A percentile compares a stretch with the other conserved stretches of the same genome.
Evolutionary conservation across 2,329 filamentous ascomycete genomes (phyloP).

Genomic region (Ramularia endophylla): DNA sequence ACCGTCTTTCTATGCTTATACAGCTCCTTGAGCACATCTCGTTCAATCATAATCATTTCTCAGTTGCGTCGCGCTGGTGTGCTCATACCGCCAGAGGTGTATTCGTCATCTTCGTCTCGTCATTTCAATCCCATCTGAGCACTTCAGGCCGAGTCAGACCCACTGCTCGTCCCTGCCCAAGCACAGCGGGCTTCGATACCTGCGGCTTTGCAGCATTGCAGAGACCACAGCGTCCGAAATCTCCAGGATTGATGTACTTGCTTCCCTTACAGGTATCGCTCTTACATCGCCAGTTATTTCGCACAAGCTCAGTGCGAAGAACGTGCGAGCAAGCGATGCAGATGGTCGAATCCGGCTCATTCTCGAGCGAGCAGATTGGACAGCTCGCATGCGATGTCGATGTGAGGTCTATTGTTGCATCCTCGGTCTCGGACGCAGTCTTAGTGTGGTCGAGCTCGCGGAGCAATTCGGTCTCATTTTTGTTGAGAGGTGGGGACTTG

Average conservation of each 20-base stretch:
- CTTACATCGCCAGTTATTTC: constrained; percentile 59
- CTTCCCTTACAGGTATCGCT: constrained; percentile 51
- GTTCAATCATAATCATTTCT: too few species aligned
- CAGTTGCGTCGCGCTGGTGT: too few species aligned
- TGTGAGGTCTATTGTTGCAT: constrained; percentile 1
- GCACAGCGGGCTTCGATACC: background rate
- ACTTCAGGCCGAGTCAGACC: constrained; percentile 25
- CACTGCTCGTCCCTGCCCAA: constrained; percentile 9
- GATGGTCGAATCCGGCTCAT: constrained; percentile 49
- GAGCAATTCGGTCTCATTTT: constrained; percentile 4
- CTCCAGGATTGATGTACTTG: constrained; percentile 61
- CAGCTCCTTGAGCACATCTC: too few species aligned
- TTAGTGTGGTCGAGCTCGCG: constrained; percentile 6
- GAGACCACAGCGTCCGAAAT: constrained; percentile 63
- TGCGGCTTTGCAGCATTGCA: constrained; percentile 48
- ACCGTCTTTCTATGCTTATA: too few species aligned
- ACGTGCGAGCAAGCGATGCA: constrained; percentile 69
- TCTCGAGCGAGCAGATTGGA: constrained; percentile 63
- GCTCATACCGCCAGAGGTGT: too few species aligned
- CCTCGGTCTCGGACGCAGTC: constrained; percentile 6
- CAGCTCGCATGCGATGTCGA: constrained; percentile 27
- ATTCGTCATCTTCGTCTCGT: too few species aligned
- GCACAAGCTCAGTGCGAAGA: constrained; percentile 49
- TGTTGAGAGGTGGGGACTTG: too few species aligned
- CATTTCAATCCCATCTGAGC: constrained; percentile 30